Evolutionary conservation across 441 rosid genomes (phyloP), one percentile per base, ranked within the genome.

Genomic region (Pelargonium fulgidum): DNA sequence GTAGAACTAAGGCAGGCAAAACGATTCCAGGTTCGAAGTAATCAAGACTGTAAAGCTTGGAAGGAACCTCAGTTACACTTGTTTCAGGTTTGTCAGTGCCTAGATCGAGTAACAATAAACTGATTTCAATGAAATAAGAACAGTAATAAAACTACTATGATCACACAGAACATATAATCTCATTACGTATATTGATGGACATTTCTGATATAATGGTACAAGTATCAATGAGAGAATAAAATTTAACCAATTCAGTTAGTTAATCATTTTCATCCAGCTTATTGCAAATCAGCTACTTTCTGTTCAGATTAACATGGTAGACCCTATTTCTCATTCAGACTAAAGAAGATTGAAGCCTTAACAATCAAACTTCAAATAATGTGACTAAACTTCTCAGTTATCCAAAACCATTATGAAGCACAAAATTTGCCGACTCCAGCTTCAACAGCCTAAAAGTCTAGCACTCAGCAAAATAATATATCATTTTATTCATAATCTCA

Each of bases 1-100:
- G 81, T 65, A 83, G 76, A 70, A 83, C 68, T 39, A 75, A 78
- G 77, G 88, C 77, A 63, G 83, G 82, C 64, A 80, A 79, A 69
- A 63, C 71, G 68, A 76, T 65, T 44, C 63, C 59, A 63, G 82
- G 79, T 74, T 64, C 42, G 17, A 42, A 64, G 52, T 73, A 76
- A 70, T 77, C 75, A 19, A 24, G 73, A 64, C 73, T 80, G 68
- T 69, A 73, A 44, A 67, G 67, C 68, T 68, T 75, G 68, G 67
- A 64, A 72, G 80, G 77, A 73, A 75, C 66, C 65, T 81, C 83
- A 65, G 78, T 70, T 62, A 75, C 64, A 65, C 66, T 80, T 80
- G 76, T 72, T 71, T 70, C 83, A 44, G 71, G 75, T 67, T 77
- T 69, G 77, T 78, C 75, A 77, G 75, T 72, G 62, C 83, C 88